phyloP scores from a whole-genome alignment of 306 rosid species.

The Myrica gale region DNA sequence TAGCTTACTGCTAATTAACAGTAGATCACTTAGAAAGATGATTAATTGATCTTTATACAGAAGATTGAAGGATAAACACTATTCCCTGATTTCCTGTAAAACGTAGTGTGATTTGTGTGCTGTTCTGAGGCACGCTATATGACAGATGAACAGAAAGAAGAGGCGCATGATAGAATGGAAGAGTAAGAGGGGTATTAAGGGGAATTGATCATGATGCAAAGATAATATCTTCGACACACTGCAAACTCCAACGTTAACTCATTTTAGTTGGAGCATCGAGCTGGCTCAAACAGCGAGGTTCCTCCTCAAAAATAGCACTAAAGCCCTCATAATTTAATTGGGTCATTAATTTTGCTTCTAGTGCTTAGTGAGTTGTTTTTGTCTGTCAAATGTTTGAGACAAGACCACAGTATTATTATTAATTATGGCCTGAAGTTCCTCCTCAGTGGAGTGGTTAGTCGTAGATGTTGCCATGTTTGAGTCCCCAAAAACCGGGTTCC shows the following conservation, averaged over 20 bases:
- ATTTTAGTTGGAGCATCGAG: conserved; percentile 44
- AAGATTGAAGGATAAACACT: conserved; percentile 11
- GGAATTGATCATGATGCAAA: conserved; percentile 28
- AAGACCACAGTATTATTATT: conserved; percentile 47
- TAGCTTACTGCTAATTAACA: no score
- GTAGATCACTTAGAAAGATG: background rate
- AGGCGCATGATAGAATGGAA: conserved; percentile 11
- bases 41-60: conserved; percentile 30
- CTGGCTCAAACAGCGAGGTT: conserved; percentile 50
- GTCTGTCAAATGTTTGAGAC: conserved; percentile 60
- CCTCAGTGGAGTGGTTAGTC: conserved; percentile 81
- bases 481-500: conserved; percentile 75
- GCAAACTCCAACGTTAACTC: conserved; percentile 66
- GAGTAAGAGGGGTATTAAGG: conserved; percentile 34
- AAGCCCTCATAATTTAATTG: conserved; percentile 39
- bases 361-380: conserved; percentile 83
- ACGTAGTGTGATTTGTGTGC: background rate
- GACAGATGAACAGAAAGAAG: background rate
- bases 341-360: conserved; percentile 48
- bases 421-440: conserved; percentile 16
- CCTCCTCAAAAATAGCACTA: conserved; percentile 71
- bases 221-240: conserved; percentile 13
- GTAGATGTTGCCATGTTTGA: conserved; percentile 65
- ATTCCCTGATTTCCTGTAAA: background rate
- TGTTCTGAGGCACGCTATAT: background rate